Percentiles rank a stretch among this genome's conserved stretches.
Evolutionary conservation across 2,329 filamentous ascomycete species (phyloP).

Genomic region (Bipolaris oryzae): DNA sequence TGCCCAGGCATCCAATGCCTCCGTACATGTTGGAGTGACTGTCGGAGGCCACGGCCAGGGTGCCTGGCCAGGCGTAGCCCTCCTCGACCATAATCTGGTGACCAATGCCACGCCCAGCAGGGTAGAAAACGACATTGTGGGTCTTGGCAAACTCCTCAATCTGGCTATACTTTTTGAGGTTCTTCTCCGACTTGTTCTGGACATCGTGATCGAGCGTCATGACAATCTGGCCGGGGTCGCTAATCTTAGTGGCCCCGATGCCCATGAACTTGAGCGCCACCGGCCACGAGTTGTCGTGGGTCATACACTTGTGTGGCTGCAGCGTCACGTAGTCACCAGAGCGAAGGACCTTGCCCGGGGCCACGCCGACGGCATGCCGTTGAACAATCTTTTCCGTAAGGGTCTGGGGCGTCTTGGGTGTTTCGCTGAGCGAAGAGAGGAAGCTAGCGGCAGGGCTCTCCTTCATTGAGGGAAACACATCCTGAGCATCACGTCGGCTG

Average conservation of each 20-base stretch:
- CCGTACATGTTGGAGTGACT: conserved; percentile 85
- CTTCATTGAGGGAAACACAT: conserved; percentile 66
- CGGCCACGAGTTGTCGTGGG: conserved; percentile 83
- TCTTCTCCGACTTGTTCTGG: conserved; percentile 78
- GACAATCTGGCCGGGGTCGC: conserved; percentile 75
- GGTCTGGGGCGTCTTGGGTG: conserved; percentile 68
- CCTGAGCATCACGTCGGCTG: conserved; percentile 32
- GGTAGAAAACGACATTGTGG: conserved; percentile 79
- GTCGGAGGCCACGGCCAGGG: conserved; percentile 78
- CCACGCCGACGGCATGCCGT: conserved; percentile 74
- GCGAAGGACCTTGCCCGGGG: conserved; percentile 74
- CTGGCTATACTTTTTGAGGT: conserved; percentile 79
- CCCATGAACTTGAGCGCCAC: conserved; percentile 81
- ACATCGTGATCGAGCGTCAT: conserved; percentile 89
- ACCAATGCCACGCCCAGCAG: conserved; percentile 79
- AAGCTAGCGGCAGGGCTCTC: conserved; percentile 68
- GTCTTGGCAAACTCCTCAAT: conserved; percentile 82
- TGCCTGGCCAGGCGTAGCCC: conserved; percentile 83
- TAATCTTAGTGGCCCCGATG: conserved; percentile 76
- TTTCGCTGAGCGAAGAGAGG: conserved; percentile 69
- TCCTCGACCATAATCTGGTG: conserved; percentile 94
- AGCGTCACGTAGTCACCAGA: conserved; percentile 85
- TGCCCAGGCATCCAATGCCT: conserved; percentile 76
- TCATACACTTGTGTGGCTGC: conserved; percentile 76
- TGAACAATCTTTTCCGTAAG: conserved; percentile 94